Evolutionary conservation across 495 filamentous ascomycete species (phyloP).

Genomic region (Trichoderma reesei): DNA sequence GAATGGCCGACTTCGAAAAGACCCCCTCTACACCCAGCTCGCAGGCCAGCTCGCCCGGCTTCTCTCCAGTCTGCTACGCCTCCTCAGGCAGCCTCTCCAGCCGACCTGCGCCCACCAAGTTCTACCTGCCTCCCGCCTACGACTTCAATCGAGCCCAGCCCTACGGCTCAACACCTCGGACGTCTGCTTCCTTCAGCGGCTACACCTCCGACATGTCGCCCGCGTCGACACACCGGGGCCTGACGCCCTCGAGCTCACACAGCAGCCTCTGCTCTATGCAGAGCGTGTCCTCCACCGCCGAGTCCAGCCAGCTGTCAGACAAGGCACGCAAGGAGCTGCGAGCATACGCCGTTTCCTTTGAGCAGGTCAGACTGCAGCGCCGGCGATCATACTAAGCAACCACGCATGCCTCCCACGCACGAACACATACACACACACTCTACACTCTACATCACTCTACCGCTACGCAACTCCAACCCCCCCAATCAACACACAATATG

Average conservation of each 20-base stretch:
- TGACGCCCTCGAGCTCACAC: constrained; percentile 76
- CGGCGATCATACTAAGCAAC: constrained; percentile 35
- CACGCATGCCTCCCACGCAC: background rate
- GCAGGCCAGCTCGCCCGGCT: constrained; percentile 42
- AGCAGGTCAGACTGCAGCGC: constrained; percentile 55
- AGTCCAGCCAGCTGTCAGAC: constrained; percentile 54
- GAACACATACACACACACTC: background rate
- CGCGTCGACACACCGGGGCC: constrained; percentile 23
- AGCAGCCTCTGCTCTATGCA: constrained; percentile 74
- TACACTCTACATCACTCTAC: background rate
- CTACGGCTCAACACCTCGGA: constrained; percentile 31
- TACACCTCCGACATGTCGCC: constrained; percentile 31
- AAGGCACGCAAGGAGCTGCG: constrained; percentile 72
- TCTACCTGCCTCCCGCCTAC: constrained; percentile 62
- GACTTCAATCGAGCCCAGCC: constrained; percentile 50
- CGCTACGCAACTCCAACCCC: constrained; percentile 8
- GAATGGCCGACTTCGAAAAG: constrained; percentile 77
- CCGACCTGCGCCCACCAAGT: constrained; percentile 23
- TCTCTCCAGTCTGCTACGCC: constrained; percentile 29
- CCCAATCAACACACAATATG: background rate
- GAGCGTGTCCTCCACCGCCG: constrained; percentile 47
- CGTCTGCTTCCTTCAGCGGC: constrained; percentile 19
- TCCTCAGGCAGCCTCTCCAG: constrained; percentile 26
- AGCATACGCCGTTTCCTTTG: constrained; percentile 80
- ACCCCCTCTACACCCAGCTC: constrained; percentile 47